These are phyloP conservation scores for Trebouxia sp. DNA, from an alignment of 139 green algal genomes.

Conservation along the genomic window DNA sequence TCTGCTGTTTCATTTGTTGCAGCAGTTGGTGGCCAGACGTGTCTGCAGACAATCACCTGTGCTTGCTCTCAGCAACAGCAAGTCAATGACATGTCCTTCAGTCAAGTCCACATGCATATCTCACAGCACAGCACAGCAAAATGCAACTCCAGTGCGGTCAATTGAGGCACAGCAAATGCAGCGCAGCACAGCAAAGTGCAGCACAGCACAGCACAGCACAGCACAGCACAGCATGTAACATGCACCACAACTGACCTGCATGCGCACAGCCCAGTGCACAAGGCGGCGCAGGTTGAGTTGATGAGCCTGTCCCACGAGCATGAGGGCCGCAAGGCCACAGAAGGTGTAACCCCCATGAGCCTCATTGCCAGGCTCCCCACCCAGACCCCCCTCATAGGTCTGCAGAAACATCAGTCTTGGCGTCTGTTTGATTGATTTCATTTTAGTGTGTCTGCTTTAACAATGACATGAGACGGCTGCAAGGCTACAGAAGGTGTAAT, in stretches of 20 bases:
- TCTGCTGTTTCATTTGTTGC: too few relatives aligned
- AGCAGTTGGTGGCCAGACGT: too few relatives aligned
- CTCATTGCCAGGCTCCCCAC: constrained; percentile 94
- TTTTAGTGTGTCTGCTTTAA: too few relatives aligned
- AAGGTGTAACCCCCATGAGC: constrained; percentile 98
- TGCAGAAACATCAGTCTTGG: constrained; percentile 45
- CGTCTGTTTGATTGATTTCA: too few relatives aligned
- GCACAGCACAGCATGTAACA: not conserved
- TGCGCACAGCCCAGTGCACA: constrained; percentile 68
- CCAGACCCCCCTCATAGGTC: constrained; percentile 92
- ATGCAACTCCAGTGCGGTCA: too few relatives aligned
- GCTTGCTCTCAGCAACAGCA: too few relatives aligned
- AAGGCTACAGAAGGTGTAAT: constrained; percentile 96
- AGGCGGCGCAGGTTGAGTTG: constrained; percentile 72
- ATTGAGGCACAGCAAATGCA: not conserved
- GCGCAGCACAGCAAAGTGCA: not conserved
- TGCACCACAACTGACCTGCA: constrained; percentile 44
- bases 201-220: not conserved
- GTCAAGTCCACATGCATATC: too few relatives aligned
- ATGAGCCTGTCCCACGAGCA: constrained; percentile 57
- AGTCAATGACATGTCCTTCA: too few relatives aligned
- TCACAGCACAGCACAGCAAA: too few relatives aligned
- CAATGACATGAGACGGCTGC: too few relatives aligned
- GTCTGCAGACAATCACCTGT: too few relatives aligned
- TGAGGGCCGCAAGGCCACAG: constrained; percentile 85